Conservation (phyloP, 495 filamentous ascomycete genomes). For the Penicillium tannophilum region DNA sequence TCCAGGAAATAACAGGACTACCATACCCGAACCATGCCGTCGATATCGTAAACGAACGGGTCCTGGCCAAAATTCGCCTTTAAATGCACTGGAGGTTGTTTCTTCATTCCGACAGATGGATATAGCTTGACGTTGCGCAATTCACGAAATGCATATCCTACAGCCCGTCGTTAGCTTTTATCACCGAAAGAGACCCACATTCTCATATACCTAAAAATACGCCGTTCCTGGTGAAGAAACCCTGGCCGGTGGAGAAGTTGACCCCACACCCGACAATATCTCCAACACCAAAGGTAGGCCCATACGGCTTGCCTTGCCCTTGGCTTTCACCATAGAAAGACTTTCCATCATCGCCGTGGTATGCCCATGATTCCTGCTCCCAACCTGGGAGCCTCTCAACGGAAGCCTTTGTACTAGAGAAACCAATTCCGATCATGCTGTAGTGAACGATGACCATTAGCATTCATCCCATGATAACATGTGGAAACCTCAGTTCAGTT, state of each 20-base stretch:
- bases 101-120: slow-evolving; percentile 94
- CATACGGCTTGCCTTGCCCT: slow-evolving; percentile 75
- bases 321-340: slow-evolving; percentile 69
- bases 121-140: slow-evolving; percentile 71
- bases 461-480: background rate
- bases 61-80: slow-evolving; percentile 89
- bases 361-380: slow-evolving; percentile 96
- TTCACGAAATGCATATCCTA: slow-evolving; percentile 81
- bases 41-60: slow-evolving; percentile 91
- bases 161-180: background rate
- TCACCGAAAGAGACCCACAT: background rate
- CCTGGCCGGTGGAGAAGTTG: slow-evolving; percentile 84
- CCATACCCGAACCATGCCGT: slow-evolving; percentile 75
- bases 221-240: slow-evolving; percentile 96
- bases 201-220: slow-evolving; percentile 64
- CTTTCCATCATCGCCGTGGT: slow-evolving; percentile 95
- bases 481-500: background rate
- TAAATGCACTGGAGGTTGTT: slow-evolving; percentile 73
- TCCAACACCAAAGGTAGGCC: slow-evolving; percentile 66
- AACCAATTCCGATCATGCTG: slow-evolving; percentile 87
- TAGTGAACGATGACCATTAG: slow-evolving; percentile 18
- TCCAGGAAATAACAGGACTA: background rate
- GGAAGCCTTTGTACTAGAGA: slow-evolving; percentile 71
- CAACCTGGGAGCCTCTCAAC: slow-evolving; percentile 88
- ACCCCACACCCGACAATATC: slow-evolving; percentile 93